phyloP scores from a whole-genome alignment of 2,329 filamentous ascomycete species.

The Paecilomyces formosus region DNA sequence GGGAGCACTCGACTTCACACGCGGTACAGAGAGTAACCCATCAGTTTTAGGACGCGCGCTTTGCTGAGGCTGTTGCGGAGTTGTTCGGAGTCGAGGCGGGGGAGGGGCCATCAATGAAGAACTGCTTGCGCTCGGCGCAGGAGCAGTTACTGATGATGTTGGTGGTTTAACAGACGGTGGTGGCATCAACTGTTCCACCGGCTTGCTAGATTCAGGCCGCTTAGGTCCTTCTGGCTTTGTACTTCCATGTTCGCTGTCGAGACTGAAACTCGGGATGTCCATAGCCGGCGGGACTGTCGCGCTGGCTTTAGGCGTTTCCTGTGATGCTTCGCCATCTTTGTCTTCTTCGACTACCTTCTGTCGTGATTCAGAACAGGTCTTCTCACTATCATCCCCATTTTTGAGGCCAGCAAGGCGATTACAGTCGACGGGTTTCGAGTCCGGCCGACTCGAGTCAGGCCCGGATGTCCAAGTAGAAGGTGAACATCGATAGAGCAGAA shows the following conservation, averaged over 20 bases:
- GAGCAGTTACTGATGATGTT: slow-evolving; percentile 4
- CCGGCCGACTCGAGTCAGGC: slow-evolving; percentile 5
- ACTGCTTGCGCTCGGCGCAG: slow-evolving; percentile 8
- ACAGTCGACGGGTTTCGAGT: slow-evolving; percentile 1
- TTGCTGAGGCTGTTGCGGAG: slow-evolving; percentile 14
- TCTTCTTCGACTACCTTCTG: neutral
- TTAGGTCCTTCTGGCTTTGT: slow-evolving; percentile 1
- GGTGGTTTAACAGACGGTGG: neutral
- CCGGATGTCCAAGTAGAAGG: slow-evolving; percentile 25
- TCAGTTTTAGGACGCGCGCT: slow-evolving; percentile 7
- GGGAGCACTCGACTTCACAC: slow-evolving; percentile 17
- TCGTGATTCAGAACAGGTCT: neutral
- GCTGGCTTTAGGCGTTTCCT: slow-evolving; percentile 31
- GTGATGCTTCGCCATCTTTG: slow-evolving; percentile 13
- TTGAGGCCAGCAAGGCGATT: neutral
- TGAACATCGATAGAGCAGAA: slow-evolving; percentile 33
- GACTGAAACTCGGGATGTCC: slow-evolving; percentile 24
- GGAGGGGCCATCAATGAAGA: slow-evolving; percentile 28
- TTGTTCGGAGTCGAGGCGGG: slow-evolving; percentile 19
- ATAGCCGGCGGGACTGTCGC: slow-evolving; percentile 15
- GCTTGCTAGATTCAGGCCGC: slow-evolving; percentile 6
- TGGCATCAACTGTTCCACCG: slow-evolving; percentile 4
- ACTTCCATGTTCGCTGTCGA: slow-evolving; percentile 14
- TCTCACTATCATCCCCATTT: neutral
- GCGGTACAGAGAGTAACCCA: slow-evolving; percentile 18